Conservation (phyloP, 2,329 filamentous ascomycete genomes). For the Trichophaea hybrida region DNA sequence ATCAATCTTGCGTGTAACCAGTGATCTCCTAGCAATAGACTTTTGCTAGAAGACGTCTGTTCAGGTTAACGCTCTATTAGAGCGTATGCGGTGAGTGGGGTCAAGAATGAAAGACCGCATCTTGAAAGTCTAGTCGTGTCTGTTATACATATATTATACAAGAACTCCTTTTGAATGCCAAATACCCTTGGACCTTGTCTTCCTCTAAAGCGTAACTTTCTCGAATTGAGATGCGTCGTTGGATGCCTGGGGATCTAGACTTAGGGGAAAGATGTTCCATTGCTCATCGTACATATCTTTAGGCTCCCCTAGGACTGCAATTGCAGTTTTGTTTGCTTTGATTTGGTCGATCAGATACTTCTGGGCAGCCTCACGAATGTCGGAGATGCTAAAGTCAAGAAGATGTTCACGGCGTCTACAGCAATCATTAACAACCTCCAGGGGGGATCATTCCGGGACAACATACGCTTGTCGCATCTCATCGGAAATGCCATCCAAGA, state of each 20-base stretch:
- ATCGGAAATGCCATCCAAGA: slow-evolving; percentile 70
- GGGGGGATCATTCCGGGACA: background rate
- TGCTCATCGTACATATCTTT: slow-evolving; percentile 58
- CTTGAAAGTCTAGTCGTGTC: background rate
- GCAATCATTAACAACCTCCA: slow-evolving; percentile 7
- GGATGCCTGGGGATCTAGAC: slow-evolving; percentile 35
- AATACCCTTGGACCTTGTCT: background rate
- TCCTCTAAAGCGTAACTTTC: background rate
- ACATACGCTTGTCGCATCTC: slow-evolving; percentile 60
- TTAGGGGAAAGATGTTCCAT: slow-evolving; percentile 67
- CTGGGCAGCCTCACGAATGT: slow-evolving; percentile 69
- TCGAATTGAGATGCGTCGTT: background rate
- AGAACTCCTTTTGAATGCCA: background rate
- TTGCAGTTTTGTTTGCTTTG: slow-evolving; percentile 40
- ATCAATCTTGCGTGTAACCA: background rate
- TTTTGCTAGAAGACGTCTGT: background rate
- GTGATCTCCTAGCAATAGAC: background rate
- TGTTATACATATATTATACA: slow-evolving; percentile 3
- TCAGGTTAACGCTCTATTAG: background rate
- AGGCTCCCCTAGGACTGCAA: slow-evolving; percentile 68
- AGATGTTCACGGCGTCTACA: slow-evolving; percentile 59
- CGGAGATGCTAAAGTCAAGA: slow-evolving; percentile 67
- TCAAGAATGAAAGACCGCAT: background rate
- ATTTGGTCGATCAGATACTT: slow-evolving; percentile 60
- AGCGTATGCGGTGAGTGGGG: background rate